Evolutionary conservation across 257 asterid genomes (phyloP).

Genomic region (Solanum okadae): DNA sequence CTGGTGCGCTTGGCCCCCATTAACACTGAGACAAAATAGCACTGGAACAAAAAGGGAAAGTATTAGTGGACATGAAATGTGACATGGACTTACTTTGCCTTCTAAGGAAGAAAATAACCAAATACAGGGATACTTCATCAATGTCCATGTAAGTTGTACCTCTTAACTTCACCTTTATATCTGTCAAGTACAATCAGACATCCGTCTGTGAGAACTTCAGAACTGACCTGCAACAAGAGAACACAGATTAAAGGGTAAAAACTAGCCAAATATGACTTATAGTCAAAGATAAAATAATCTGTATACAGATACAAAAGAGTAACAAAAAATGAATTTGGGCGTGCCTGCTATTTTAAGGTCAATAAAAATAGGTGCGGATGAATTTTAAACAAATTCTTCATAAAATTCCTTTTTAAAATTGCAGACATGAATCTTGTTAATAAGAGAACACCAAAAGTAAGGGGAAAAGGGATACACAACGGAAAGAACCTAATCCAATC

Average conservation of each 20-base stretch:
- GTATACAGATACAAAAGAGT: neutral
- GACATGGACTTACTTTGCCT: neutral
- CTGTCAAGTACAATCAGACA: neutral
- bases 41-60: neutral
- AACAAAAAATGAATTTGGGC: neutral
- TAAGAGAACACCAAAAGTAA: neutral
- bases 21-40: conserved; percentile 1
- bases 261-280: neutral
- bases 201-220: neutral
- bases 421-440: neutral
- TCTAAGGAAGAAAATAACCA: neutral
- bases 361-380: neutral
- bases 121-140: neutral
- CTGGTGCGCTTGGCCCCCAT: conserved; percentile 34
- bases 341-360: neutral
- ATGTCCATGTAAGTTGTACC: neutral
- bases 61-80: neutral
- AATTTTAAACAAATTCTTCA: neutral
- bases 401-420: neutral
- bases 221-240: neutral
- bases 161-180: neutral
- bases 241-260: neutral
- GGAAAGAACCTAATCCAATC: neutral
- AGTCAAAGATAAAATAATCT: neutral
- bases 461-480: neutral